Evolutionary conservation across 108 stramenopile species (phyloP).

Genomic region (Stephanodiscus minutulus): DNA sequence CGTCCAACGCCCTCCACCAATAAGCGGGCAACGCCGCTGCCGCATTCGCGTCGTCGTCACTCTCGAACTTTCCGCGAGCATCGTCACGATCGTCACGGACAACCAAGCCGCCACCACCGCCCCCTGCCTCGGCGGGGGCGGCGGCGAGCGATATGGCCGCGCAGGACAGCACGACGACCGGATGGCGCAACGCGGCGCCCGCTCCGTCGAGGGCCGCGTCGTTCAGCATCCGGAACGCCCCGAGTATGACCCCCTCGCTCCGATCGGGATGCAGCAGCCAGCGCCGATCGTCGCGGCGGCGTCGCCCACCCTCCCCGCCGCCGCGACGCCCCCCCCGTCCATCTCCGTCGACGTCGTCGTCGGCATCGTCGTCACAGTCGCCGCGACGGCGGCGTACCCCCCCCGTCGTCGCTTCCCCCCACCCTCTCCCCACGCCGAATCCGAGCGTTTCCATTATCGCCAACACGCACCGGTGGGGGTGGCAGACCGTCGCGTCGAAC

Average conservation of each 20-base stretch:
- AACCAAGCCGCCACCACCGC: not conserved
- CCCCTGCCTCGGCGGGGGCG: not conserved
- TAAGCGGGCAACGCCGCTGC: constrained; percentile 15
- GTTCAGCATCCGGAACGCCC: constrained; percentile 53
- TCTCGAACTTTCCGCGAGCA: not conserved
- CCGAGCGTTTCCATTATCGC: constrained; percentile 45
- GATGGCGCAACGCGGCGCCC: constrained; percentile 38
- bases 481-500: constrained; percentile 73
- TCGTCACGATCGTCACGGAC: not conserved
- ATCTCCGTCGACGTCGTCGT: not conserved
- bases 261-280: constrained; percentile 26
- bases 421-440: constrained; percentile 23
- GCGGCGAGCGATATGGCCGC: constrained; percentile 61
- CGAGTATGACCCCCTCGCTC: constrained; percentile 28
- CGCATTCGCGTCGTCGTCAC: not conserved
- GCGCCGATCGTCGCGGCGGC: constrained; percentile 4
- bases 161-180: constrained; percentile 53
- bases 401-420: not conserved
- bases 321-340: not conserved
- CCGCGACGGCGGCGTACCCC: too few relatives aligned
- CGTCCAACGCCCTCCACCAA: constrained; percentile 45
- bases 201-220: constrained; percentile 57
- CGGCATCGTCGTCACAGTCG: too few relatives aligned
- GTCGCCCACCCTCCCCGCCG: not conserved
- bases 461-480: constrained; percentile 75